Conservation (phyloP, 805 yeast species). For the Ogataea haglerorum region DNA sequence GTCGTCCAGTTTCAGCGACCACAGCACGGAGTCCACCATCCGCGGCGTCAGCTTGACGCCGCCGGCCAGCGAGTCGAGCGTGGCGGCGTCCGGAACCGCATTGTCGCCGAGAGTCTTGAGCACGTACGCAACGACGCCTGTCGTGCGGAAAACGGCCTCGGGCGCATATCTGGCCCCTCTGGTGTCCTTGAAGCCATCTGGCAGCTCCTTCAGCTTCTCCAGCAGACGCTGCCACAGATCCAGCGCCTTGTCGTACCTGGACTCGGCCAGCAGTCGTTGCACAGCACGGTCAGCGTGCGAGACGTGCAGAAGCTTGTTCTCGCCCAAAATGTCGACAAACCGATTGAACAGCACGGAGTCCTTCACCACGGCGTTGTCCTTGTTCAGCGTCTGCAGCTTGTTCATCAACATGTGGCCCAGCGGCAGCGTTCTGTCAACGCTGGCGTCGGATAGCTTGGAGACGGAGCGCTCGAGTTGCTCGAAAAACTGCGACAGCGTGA, state of each 20-base stretch:
- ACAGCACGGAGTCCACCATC: neutral
- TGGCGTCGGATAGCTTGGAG: neutral
- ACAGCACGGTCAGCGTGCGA: constrained; percentile 28
- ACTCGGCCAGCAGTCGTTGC: constrained; percentile 21
- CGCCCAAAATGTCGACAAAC: constrained; percentile 19
- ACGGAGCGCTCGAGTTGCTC: constrained; percentile 1
- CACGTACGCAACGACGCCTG: constrained; percentile 4
- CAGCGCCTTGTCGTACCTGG: constrained; percentile 26
- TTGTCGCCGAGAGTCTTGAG: neutral
- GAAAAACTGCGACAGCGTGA: neutral
- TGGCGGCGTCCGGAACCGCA: neutral
- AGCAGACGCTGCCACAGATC: constrained; percentile 28
- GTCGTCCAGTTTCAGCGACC: neutral
- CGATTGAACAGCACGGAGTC: constrained; percentile 23
- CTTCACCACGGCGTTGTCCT: constrained; percentile 14
- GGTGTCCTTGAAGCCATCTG: constrained; percentile 9
- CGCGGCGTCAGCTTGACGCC: neutral
- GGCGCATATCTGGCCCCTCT: neutral
- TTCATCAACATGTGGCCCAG: constrained; percentile 10
- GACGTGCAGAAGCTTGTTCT: constrained; percentile 22
- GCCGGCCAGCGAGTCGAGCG: neutral
- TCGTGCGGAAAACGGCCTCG: neutral
- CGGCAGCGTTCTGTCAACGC: neutral
- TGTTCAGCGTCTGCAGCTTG: constrained; percentile 10
- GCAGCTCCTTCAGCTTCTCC: constrained; percentile 25